Evolutionary conservation across 2,329 filamentous ascomycete species (phyloP).

Genomic region (Coniochaeta sp.): DNA sequence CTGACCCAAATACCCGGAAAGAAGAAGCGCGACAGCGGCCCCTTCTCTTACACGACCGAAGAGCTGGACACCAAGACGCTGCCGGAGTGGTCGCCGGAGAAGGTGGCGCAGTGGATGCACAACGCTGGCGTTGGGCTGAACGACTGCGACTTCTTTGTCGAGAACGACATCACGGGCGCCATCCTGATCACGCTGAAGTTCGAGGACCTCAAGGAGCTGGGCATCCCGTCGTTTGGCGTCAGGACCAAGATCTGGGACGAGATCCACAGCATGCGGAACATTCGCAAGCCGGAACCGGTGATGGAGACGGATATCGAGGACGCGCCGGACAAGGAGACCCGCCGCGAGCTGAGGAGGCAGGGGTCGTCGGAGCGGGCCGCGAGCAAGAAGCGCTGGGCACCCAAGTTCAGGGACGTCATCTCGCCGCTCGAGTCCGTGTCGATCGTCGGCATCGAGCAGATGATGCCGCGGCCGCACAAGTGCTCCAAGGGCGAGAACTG

Average conservation of each 20-base stretch:
- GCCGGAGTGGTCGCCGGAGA: constrained; percentile 62
- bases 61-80: constrained; percentile 54
- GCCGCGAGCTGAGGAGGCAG: constrained; percentile 34
- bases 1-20: constrained; percentile 28
- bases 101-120: constrained; percentile 82
- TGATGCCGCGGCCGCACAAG: constrained; percentile 75
- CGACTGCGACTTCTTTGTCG: constrained; percentile 76
- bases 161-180: constrained; percentile 85
- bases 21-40: constrained; percentile 36
- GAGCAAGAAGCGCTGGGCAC: constrained; percentile 24
- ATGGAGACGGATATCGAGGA: constrained; percentile 57
- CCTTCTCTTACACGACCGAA: constrained; percentile 48
- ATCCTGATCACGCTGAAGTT: constrained; percentile 89
- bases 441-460: constrained; percentile 85
- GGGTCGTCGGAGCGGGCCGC: constrained; percentile 26
- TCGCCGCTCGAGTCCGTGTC: constrained; percentile 79
- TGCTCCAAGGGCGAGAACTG: constrained; percentile 86
- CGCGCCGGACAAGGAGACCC: constrained; percentile 42
- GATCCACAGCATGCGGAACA: constrained; percentile 61
- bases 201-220: constrained; percentile 76
- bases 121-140: constrained; percentile 70
- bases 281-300: constrained; percentile 40
- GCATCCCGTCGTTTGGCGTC: constrained; percentile 75
- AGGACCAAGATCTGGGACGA: constrained; percentile 74
- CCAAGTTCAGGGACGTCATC: constrained; percentile 55